Conservation (phyloP, 768 basidiomycete species). For the Mycena maculata region DNA sequence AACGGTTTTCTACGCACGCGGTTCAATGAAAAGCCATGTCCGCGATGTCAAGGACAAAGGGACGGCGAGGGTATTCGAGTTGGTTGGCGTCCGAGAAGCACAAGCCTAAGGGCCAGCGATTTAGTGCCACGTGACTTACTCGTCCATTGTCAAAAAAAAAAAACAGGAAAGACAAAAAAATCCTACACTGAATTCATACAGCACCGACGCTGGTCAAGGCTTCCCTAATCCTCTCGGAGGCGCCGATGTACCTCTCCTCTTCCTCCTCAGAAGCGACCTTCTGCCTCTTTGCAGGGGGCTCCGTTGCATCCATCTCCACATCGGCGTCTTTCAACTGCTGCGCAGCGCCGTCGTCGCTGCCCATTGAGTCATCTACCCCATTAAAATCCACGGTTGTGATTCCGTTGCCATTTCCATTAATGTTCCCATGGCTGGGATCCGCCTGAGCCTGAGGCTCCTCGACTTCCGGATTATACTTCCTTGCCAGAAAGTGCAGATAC, state of each 20-base stretch:
- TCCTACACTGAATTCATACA: not conserved
- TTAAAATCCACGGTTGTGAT: not conserved
- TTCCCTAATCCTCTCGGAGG: slow-evolving; percentile 30
- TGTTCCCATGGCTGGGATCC: not conserved
- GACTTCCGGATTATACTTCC: slow-evolving; percentile 38
- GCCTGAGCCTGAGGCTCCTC: not conserved
- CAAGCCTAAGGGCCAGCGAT: too few relatives aligned
- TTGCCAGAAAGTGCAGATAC: slow-evolving; percentile 62
- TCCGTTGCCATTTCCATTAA: slow-evolving; percentile 16
- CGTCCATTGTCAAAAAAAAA: too few relatives aligned
- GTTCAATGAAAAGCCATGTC: too few relatives aligned
- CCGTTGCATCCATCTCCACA: not conserved
- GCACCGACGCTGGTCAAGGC: not conserved
- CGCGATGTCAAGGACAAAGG: too few relatives aligned
- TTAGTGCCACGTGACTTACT: too few relatives aligned
- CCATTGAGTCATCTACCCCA: slow-evolving; percentile 16
- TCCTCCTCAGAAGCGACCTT: slow-evolving; percentile 1
- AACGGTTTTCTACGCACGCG: too few relatives aligned
- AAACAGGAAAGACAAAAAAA: not conserved
- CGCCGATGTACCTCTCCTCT: slow-evolving; percentile 21
- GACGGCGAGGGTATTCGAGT: too few relatives aligned
- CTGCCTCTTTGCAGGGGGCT: slow-evolving; percentile 30
- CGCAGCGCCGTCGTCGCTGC: slow-evolving; percentile 9
- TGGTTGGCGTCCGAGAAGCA: too few relatives aligned
- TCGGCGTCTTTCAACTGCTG: not conserved